Percentiles rank a stretch among this genome's conserved stretches.
Conservation (phyloP, 2,329 filamentous ascomycete species). For the Nannizzia gypsea region DNA sequence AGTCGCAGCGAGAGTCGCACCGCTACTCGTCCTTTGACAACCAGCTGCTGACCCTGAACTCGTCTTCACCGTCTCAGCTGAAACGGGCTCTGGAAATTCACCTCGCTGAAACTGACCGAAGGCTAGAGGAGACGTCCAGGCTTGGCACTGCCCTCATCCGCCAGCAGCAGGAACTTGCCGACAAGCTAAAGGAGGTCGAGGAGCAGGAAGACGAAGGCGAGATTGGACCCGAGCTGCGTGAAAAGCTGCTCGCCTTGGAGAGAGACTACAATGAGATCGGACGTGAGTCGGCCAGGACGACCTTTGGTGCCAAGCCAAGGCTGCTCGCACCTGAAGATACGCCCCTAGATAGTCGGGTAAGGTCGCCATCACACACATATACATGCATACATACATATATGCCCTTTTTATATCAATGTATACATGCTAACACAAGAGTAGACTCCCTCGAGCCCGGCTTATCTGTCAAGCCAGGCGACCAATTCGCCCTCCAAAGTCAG, state of each 20-base stretch:
- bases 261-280: slow-evolving; percentile 92
- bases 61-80: slow-evolving; percentile 75
- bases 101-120: slow-evolving; percentile 79
- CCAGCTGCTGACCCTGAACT: slow-evolving; percentile 64
- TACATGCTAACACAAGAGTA: slow-evolving; percentile 23
- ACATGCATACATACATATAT: background rate
- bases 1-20: slow-evolving; percentile 38
- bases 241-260: slow-evolving; percentile 76
- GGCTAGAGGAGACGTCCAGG: slow-evolving; percentile 81
- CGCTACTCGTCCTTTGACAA: slow-evolving; percentile 76
- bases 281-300: slow-evolving; percentile 75
- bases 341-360: slow-evolving; percentile 37
- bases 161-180: slow-evolving; percentile 71
- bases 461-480: slow-evolving; percentile 73
- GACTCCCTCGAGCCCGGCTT: slow-evolving; percentile 60
- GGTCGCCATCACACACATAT: slow-evolving; percentile 12
- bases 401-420: slow-evolving; percentile 6
- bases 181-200: slow-evolving; percentile 75
- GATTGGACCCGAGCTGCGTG: slow-evolving; percentile 68
- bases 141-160: slow-evolving; percentile 77
- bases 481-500: slow-evolving; percentile 81
- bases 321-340: slow-evolving; percentile 57
- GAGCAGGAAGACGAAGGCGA: slow-evolving; percentile 63
- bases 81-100: slow-evolving; percentile 84
- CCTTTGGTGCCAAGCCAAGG: slow-evolving; percentile 69